Evolutionary conservation across 768 basidiomycete genomes (phyloP).

Genomic region (Tulasnella calospora): DNA sequence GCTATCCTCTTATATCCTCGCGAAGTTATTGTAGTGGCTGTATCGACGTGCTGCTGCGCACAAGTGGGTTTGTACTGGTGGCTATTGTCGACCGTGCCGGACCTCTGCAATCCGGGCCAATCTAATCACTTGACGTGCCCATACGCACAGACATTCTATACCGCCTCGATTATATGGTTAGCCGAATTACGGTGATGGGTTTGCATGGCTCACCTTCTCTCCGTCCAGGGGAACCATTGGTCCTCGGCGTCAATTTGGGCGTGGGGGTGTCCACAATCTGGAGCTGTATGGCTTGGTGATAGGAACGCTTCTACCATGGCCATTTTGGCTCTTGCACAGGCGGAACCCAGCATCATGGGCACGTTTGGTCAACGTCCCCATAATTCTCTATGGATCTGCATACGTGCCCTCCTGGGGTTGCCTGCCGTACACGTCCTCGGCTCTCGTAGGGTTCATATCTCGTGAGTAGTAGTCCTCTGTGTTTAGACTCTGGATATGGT

Average conservation of each 20-base stretch:
- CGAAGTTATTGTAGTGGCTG: neutral
- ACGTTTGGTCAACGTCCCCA: slow-evolving; percentile 41
- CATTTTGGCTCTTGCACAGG: slow-evolving; percentile 40
- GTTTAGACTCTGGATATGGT: neutral
- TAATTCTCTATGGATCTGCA: slow-evolving; percentile 41
- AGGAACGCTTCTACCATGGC: slow-evolving; percentile 43
- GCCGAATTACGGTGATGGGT: slow-evolving; percentile 17
- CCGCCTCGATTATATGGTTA: slow-evolving; percentile 44
- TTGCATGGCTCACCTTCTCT: neutral
- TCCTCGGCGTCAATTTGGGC: slow-evolving; percentile 41
- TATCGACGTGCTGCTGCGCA: slow-evolving; percentile 24
- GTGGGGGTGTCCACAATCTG: slow-evolving; percentile 38
- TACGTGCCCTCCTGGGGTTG: slow-evolving; percentile 44
- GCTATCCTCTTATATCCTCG: slow-evolving; percentile 30
- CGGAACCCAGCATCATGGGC: slow-evolving; percentile 37
- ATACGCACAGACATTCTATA: slow-evolving; percentile 30
- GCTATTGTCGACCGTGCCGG: slow-evolving; percentile 38
- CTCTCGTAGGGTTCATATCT: slow-evolving; percentile 44
- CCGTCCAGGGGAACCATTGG: slow-evolving; percentile 43
- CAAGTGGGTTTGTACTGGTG: slow-evolving; percentile 41
- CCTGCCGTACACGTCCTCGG: slow-evolving; percentile 44
- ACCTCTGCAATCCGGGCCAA: slow-evolving; percentile 40
- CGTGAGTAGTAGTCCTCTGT: slow-evolving; percentile 39
- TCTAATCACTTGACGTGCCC: slow-evolving; percentile 41
- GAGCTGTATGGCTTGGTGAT: slow-evolving; percentile 40